phyloP scores from a whole-genome alignment of 257 asterid species.

The Solanum rostratum region DNA sequence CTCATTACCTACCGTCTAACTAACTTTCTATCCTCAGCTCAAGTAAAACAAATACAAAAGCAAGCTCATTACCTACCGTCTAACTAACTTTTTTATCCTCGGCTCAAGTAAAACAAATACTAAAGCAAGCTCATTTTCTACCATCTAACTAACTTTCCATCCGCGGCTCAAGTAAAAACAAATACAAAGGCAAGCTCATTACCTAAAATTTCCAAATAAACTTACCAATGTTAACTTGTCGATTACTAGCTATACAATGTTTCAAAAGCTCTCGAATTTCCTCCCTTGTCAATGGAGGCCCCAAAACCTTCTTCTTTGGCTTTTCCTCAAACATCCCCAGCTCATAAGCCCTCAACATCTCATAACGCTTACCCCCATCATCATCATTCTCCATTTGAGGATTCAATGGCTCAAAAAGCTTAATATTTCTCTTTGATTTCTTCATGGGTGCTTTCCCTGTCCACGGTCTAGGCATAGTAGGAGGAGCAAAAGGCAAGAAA shows the following conservation, averaged over 20 bases:
- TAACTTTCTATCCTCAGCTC: too few species aligned
- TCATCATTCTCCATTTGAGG: neutral
- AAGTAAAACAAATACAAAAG: too few species aligned
- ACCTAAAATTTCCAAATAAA: neutral
- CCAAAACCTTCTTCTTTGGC: constrained; percentile 64
- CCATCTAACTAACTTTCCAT: too few species aligned
- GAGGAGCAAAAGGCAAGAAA: constrained; percentile 88
- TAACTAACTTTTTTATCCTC: too few species aligned
- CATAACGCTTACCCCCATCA: constrained; percentile 16
- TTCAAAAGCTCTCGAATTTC: constrained; percentile 64
- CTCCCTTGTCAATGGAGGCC: constrained; percentile 40
- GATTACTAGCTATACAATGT: constrained; percentile 45
- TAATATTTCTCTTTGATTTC: constrained; percentile 60
- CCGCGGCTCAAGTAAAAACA: too few species aligned
- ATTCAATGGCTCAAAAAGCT: constrained; percentile 18
- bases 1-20: too few species aligned
- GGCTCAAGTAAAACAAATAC: too few species aligned
- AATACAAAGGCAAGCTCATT: too few species aligned
- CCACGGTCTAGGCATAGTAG: constrained; percentile 96
- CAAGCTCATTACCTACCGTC: too few species aligned
- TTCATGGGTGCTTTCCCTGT: constrained; percentile 95
- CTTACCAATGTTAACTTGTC: constrained; percentile 87
- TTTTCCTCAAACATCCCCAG: constrained; percentile 28
- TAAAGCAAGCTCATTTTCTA: too few species aligned
- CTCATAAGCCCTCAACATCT: constrained; percentile 64